Conservation (phyloP, 2,329 filamentous ascomycete species). For the Trichophyton simii region DNA sequence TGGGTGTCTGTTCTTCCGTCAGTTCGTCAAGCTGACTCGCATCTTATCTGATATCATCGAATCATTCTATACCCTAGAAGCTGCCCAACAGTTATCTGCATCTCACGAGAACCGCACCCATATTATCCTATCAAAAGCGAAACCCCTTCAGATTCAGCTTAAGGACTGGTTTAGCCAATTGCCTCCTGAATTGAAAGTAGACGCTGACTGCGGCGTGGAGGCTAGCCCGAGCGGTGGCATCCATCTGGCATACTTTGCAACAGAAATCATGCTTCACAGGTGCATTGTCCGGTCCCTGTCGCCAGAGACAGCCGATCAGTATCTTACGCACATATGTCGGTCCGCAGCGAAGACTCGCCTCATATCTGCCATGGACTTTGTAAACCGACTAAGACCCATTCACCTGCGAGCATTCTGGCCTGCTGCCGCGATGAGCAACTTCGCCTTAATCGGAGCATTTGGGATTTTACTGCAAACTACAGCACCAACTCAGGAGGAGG, state of each 20-base stretch:
- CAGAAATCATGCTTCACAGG: constrained; percentile 84
- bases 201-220: constrained; percentile 29
- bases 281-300: constrained; percentile 74
- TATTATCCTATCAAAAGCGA: constrained; percentile 40
- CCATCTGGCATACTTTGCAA: constrained; percentile 84
- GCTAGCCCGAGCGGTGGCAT: constrained; percentile 51
- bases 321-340: constrained; percentile 83
- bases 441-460: constrained; percentile 89
- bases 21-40: constrained; percentile 41
- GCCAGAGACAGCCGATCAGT: constrained; percentile 51
- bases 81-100: constrained; percentile 33
- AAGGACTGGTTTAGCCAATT: constrained; percentile 42
- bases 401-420: constrained; percentile 85
- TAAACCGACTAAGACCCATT: constrained; percentile 75
- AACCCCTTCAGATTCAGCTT: constrained; percentile 41
- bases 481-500: constrained; percentile 73
- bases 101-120: constrained; percentile 35
- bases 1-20: constrained; percentile 33
- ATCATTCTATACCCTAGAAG: constrained; percentile 40
- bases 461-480: constrained; percentile 83
- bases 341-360: constrained; percentile 86
- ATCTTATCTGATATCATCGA: constrained; percentile 42
- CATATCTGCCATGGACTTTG: constrained; percentile 94
- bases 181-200: constrained; percentile 39
- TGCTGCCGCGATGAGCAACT: constrained; percentile 48